These are phyloP conservation scores for Solanum dulcamara DNA, from an alignment of 257 asterid genomes.

Conservation along the genomic window DNA sequence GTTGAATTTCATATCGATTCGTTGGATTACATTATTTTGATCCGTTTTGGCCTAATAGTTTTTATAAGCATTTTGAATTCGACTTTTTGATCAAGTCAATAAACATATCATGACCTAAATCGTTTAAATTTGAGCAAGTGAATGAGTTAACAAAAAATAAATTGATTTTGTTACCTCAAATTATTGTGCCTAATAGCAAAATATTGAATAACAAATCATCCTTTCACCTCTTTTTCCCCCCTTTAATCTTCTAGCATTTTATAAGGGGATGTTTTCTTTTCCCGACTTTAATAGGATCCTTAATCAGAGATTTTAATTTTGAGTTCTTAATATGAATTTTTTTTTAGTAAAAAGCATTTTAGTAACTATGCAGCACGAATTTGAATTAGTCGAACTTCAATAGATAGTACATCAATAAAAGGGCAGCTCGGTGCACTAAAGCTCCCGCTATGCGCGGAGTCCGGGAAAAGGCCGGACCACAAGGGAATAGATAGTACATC, in stretches of 20 bases:
- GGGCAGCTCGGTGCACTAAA: no score
- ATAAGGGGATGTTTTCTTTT: background rate
- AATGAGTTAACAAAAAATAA: no score
- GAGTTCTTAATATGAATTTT: background rate
- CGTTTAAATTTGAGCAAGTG: background rate
- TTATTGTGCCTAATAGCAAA: background rate
- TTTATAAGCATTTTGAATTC: background rate
- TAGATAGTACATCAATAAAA: no score
- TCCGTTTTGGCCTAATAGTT: background rate
- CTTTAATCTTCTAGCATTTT: background rate
- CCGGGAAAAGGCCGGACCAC: no score
- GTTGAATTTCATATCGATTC: background rate
- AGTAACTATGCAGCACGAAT: no score
- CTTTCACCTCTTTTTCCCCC: no score
- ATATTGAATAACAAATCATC: background rate
- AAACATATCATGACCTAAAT: background rate
- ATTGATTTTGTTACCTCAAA: background rate
- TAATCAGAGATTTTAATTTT: background rate
- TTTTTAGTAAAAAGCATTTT: no score
- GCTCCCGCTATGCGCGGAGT: no score
- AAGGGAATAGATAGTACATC: rapidly evolving
- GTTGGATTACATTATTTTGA: background rate
- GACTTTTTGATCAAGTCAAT: background rate
- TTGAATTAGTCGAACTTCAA: no score
- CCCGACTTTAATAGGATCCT: background rate